A percentile compares a stretch with the other conserved stretches of the same genome.
Conservation (phyloP, 805 yeast genomes). For the Zygoascus biomembranicola region DNA sequence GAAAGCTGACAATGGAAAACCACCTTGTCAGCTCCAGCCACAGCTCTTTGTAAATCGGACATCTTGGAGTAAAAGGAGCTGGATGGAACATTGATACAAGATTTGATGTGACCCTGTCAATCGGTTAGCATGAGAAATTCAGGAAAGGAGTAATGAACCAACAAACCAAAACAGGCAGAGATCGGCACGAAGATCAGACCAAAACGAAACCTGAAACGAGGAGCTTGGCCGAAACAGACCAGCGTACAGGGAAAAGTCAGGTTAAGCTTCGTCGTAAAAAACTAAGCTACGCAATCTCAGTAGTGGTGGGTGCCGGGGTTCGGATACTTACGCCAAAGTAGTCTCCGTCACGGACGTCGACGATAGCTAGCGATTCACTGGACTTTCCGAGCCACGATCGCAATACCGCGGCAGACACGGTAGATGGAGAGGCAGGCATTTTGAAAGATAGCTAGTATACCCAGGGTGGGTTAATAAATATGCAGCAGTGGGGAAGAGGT, state of each 20-base stretch:
- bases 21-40: slow-evolving; percentile 39
- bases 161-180: neutral
- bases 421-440: neutral
- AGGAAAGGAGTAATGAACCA: neutral
- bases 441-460: neutral
- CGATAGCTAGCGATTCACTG: slow-evolving; percentile 34
- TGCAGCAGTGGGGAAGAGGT: neutral
- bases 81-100: slow-evolving; percentile 51
- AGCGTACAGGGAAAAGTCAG: neutral
- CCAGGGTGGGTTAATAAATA: neutral
- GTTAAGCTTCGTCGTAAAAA: neutral
- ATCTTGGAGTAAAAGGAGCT: slow-evolving; percentile 33
- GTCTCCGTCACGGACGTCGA: slow-evolving; percentile 86
- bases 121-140: slow-evolving; percentile 17
- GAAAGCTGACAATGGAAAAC: slow-evolving; percentile 89
- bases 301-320: neutral
- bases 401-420: slow-evolving; percentile 16
- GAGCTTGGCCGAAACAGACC: neutral
- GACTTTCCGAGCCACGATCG: slow-evolving; percentile 21
- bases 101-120: slow-evolving; percentile 49
- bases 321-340: slow-evolving; percentile 49
- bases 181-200: neutral
- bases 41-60: slow-evolving; percentile 32
- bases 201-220: neutral
- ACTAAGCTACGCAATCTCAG: neutral